Conservation (phyloP, 192 early-diverging fungal genomes). For the Backusella circina region DNA sequence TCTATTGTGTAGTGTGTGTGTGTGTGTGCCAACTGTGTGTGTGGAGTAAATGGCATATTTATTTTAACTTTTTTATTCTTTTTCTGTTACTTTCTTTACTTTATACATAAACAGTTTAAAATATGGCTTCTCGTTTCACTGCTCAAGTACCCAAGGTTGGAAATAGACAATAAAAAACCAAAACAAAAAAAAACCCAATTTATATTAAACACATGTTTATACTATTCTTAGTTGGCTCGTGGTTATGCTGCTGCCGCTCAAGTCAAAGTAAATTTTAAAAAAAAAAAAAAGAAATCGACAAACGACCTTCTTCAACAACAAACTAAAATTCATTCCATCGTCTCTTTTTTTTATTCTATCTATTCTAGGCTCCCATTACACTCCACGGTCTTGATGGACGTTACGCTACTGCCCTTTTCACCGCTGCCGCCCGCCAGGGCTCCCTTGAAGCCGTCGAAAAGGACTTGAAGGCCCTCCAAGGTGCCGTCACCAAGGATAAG, state of each 20-base stretch:
- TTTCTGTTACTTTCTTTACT: conserved; percentile 11
- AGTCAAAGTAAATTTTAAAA: conserved; percentile 34
- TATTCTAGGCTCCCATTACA: conserved; percentile 69
- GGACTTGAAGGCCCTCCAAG: conserved; percentile 72
- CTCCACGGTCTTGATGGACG: conserved; percentile 95
- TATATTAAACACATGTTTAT: not conserved
- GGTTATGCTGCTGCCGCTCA: conserved; percentile 51
- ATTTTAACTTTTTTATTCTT: not conserved
- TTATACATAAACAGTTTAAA: not conserved
- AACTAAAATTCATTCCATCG: not conserved
- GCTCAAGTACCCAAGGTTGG: conserved; percentile 25
- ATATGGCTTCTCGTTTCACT: conserved; percentile 31
- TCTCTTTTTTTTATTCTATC: not conserved
- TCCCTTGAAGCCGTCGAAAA: conserved; percentile 76
- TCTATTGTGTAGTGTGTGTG: not conserved
- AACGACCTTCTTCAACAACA: not conserved
- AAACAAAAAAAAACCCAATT: not conserved
- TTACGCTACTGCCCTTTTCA: conserved; percentile 95
- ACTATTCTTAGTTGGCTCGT: conserved; percentile 53
- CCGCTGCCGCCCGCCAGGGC: conserved; percentile 85
- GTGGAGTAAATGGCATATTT: not conserved
- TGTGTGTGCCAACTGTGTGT: not conserved
- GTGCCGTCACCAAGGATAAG: conserved; percentile 68
- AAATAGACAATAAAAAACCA: not conserved
- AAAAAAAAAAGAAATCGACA: not conserved